Base-by-base conservation (phyloP, 257 asterid species). In the Ilex aquifolium region DNA sequence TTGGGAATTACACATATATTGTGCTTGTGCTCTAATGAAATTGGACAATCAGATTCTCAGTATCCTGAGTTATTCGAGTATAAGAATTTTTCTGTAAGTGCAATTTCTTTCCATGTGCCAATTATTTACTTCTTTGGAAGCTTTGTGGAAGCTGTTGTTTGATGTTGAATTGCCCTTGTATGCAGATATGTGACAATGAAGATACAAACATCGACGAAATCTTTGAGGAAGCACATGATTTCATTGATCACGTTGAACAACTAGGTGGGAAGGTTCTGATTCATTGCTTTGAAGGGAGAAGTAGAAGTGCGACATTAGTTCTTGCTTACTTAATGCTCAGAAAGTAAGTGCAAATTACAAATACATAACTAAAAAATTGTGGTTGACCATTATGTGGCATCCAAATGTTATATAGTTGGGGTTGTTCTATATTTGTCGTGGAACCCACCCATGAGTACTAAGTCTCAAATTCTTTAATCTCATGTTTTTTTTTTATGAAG, bases 271-370 rank as follows among this genome's bases (percentile, higher is more conserved):
- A 90, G 73, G 95, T 90, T 76, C 79, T 93, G 73, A 97, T 93
- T 72, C 99, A 93, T 63, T 93, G 99, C 86, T 90, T 93, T 66
- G 97, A 93, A 79, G 97, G 99, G 79, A 87, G 80, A 82, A 93
- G 99, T 70, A 81, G 99, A 75, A 93, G 97, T 59, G 95, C 99
- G 15, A 90, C 99, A 32, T 74, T 93, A 17, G 85, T 93, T 65
- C 90, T 93, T 49, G 96, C 97, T 60, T 90, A 90, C 70, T 48
- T 93, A 66, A 90, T 93, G 96, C 83, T 80, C 64, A 75, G 87
- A 72, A 90, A 90, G 99, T 93, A 90, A 78, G 96, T 70, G 17
- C 63, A 1, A 63, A 17, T 32, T 52, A 46, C 7, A 21, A 21
- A 1, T 21, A 21, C 27, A 21, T 21, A 21, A 21, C 27, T 21